These are phyloP conservation scores for Excoecaria agallocha DNA, from an alignment of 345 rosid genomes.

Conservation along the genomic window DNA sequence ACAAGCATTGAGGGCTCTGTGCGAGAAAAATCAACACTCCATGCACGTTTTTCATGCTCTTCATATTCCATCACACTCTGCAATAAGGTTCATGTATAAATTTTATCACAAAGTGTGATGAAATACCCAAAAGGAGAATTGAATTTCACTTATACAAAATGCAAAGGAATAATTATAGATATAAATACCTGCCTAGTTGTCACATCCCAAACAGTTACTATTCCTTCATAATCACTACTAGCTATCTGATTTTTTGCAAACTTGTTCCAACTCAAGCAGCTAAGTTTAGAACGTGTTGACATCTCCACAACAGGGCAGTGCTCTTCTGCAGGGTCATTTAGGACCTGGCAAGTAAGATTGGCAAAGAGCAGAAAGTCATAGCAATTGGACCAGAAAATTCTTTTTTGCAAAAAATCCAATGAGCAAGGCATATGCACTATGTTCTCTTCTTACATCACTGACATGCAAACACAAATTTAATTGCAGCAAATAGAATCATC, in stretches of 20 bases:
- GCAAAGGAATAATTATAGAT: background rate
- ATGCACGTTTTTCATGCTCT: conserved; percentile 98
- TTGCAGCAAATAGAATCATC: background rate
- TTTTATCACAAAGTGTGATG: conserved; percentile 8
- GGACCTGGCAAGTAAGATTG: conserved; percentile 55
- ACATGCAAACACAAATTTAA: background rate
- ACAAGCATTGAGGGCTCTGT: conserved; percentile 95
- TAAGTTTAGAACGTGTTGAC: conserved; percentile 93
- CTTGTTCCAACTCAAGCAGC: conserved; percentile 99
- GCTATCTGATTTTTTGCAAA: conserved; percentile 87
- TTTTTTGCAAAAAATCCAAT: background rate
- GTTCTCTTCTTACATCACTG: background rate
- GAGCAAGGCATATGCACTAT: background rate
- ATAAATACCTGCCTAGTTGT: conserved; percentile 73
- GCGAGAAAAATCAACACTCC: conserved; percentile 97
- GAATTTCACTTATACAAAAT: background rate
- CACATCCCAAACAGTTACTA: conserved; percentile 98
- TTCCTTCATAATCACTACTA: conserved; percentile 98
- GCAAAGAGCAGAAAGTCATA: background rate
- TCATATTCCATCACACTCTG: conserved; percentile 98
- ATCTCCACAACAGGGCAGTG: conserved; percentile 94
- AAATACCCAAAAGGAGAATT: background rate
- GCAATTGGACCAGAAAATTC: background rate
- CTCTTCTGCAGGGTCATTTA: conserved; percentile 66
- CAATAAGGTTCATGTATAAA: background rate